Evolutionary conservation across 2,329 filamentous ascomycete genomes (phyloP).

Genomic region (Proliferodiscus dingleyae): DNA sequence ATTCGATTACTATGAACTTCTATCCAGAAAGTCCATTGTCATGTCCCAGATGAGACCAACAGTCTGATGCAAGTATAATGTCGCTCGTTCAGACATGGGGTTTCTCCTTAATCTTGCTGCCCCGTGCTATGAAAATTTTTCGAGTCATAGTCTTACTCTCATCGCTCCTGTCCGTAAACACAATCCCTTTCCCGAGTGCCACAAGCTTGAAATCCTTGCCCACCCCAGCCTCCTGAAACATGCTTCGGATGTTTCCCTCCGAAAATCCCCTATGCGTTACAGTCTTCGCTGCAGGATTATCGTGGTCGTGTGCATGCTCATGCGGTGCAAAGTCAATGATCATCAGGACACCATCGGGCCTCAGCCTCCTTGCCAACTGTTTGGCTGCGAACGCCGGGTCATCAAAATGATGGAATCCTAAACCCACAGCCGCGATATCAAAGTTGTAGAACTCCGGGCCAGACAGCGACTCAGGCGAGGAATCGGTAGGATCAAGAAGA

Average conservation of each 20-base stretch:
- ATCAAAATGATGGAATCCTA: conserved; percentile 64
- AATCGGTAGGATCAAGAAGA: conserved; percentile 43
- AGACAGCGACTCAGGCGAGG: conserved; percentile 50
- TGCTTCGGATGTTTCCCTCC: conserved; percentile 49
- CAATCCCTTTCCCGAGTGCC: conserved; percentile 26
- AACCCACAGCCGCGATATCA: conserved; percentile 59
- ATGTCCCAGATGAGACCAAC: too few species aligned
- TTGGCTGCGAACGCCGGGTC: conserved; percentile 56
- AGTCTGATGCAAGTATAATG: too few species aligned
- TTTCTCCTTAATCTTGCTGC: too few species aligned
- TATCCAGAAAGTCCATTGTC: too few species aligned
- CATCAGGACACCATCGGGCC: conserved; percentile 60
- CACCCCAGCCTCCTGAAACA: conserved; percentile 61
- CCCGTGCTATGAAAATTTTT: conserved; percentile 22
- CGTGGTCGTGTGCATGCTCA: conserved; percentile 16
- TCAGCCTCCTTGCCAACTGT: conserved; percentile 56
- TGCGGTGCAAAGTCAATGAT: conserved; percentile 65
- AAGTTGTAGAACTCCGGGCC: conserved; percentile 58
- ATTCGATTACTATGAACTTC: too few species aligned
- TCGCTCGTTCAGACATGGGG: too few species aligned
- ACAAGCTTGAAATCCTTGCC: conserved; percentile 51
- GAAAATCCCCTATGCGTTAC: conserved; percentile 65
- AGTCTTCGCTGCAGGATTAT: conserved; percentile 40
- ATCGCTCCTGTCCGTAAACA: conserved; percentile 17
- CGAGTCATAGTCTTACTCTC: conserved; percentile 12